Base-by-base conservation (phyloP, 768 basidiomycete genomes). In the Russula sp. region DNA sequence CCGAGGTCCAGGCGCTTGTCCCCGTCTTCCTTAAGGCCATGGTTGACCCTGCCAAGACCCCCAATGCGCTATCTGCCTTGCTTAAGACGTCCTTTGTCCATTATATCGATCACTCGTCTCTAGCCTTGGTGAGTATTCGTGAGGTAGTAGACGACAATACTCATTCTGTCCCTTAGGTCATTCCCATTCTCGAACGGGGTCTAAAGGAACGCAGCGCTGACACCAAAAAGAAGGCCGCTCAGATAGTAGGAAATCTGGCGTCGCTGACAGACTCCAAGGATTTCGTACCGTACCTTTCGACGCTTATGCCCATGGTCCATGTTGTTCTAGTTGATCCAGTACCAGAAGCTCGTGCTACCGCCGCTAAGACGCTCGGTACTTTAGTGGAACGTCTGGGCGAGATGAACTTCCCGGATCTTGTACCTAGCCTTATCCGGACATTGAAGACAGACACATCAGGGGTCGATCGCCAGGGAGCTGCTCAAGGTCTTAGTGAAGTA, bases 381-480 rank as follows among this genome's bases (percentile, higher is more conserved):
- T 83, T 99, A n/a, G 92, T 99, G 24, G 96, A 98, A 72, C 89
- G 97, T 32, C 79, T 99, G 18, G 97, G 97, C 59, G 97, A 98
- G 76, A 75, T 82, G 10, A 89, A 94, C 73, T 99, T 98, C 85
- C 97, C 97, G 1, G 91, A 96, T 70, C 83, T 99, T 28, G 94
- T 99, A 1, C 89, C 91, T n/a, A 86, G 87, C 11, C 80, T 99
- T 16, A 76, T 98, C 42, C 83, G 88, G 59, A 94, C 89, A 4
- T 83, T 98, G 67, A 94, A 94, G 76, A 88, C 92, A 11, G 94
- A 98, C 69, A 89, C 91, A 0, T 93, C 92, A 0, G 94, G 94
- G 16, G 95, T 98, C 28, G 97, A 99, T 74, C 84, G 96, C 57
- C 97, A 98, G 78, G 97, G 96, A 65, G 96, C 97, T 0, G 96